Percentiles rank a stretch among this genome's conserved stretches.
phyloP scores from a whole-genome alignment of 129 eudicot species.

The Centaurea solstitialis region DNA sequence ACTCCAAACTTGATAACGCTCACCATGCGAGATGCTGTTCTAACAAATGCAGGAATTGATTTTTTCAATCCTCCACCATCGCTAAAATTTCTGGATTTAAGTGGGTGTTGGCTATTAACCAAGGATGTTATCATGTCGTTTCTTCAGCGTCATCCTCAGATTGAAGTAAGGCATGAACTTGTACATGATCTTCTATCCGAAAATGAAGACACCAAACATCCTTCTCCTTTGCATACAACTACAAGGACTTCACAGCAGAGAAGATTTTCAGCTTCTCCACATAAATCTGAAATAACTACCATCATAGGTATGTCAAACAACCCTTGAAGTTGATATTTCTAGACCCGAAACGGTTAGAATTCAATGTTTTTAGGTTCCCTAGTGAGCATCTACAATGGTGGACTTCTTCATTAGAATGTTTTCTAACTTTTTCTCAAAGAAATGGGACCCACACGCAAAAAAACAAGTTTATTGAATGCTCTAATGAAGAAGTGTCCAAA shows the following conservation, averaged over 20 bases:
- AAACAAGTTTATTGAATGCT: neutral
- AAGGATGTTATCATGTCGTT: conserved; percentile 54
- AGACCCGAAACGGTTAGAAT: neutral
- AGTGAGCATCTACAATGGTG: neutral
- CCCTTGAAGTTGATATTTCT: neutral
- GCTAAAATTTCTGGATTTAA: conserved; percentile 63
- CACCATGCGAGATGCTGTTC: conserved; percentile 62
- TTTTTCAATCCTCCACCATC: conserved; percentile 57
- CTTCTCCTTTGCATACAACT: conserved; percentile 32
- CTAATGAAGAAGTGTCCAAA: neutral
- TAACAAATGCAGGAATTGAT: conserved; percentile 63
- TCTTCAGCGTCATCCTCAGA: conserved; percentile 45
- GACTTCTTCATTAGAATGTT: neutral
- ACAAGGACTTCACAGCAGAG: conserved; percentile 25
- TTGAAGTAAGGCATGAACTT: conserved; percentile 71
- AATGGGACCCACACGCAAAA: neutral
- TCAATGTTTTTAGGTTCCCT: neutral
- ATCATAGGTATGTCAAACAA: conserved; percentile 49
- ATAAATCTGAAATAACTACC: conserved; percentile 25
- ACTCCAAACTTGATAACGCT: conserved; percentile 46
- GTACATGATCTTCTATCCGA: conserved; percentile 22
- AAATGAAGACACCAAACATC: conserved; percentile 12
- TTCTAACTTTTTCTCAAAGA: neutral
- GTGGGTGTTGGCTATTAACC: conserved; percentile 90
- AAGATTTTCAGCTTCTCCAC: conserved; percentile 38